A percentile compares a stretch with the other conserved stretches of the same genome.
Evolutionary conservation across 1,284 basidiomycete genomes (phyloP).

Genomic region (Calocybe gambosa): DNA sequence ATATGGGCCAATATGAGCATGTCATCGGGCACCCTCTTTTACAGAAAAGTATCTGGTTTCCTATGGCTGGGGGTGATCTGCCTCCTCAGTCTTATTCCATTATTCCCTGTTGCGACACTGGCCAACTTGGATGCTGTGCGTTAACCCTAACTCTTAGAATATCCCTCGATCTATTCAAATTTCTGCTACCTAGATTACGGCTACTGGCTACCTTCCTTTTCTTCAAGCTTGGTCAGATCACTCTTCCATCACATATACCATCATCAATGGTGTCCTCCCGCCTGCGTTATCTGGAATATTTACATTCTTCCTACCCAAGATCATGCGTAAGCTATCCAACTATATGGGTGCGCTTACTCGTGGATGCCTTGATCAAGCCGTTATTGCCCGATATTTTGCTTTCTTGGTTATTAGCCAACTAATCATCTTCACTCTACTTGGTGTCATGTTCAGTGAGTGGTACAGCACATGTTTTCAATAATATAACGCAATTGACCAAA

Average conservation of each 20-base stretch:
- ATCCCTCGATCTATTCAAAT: not conserved
- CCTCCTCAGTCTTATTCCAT: constrained; percentile 87
- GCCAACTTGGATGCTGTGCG: constrained; percentile 70
- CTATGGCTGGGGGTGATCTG: constrained; percentile 68
- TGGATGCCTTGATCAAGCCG: constrained; percentile 77
- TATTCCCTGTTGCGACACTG: constrained; percentile 72
- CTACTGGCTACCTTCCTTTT: constrained; percentile 67
- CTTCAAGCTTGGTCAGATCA: constrained; percentile 57
- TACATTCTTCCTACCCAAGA: constrained; percentile 76
- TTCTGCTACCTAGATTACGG: not conserved
- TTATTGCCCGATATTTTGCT: constrained; percentile 83
- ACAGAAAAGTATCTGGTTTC: constrained; percentile 63
- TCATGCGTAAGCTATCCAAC: constrained; percentile 75
- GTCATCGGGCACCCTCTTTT: constrained; percentile 54
- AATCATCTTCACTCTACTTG: constrained; percentile 85
- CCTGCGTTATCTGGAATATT: constrained; percentile 79
- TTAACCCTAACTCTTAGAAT: constrained; percentile 10
- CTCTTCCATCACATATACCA: constrained; percentile 56
- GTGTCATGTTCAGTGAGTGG: constrained; percentile 75
- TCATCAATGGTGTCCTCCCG: constrained; percentile 83
- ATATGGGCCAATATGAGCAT: constrained; percentile 85
- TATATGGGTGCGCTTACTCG: constrained; percentile 77
- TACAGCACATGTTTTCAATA: not conserved
- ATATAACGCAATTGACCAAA: not conserved
- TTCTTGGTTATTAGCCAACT: constrained; percentile 87